Base-by-base conservation (phyloP, 352 stramenopile species). In the Phytopythium chamaehyphon region DNA sequence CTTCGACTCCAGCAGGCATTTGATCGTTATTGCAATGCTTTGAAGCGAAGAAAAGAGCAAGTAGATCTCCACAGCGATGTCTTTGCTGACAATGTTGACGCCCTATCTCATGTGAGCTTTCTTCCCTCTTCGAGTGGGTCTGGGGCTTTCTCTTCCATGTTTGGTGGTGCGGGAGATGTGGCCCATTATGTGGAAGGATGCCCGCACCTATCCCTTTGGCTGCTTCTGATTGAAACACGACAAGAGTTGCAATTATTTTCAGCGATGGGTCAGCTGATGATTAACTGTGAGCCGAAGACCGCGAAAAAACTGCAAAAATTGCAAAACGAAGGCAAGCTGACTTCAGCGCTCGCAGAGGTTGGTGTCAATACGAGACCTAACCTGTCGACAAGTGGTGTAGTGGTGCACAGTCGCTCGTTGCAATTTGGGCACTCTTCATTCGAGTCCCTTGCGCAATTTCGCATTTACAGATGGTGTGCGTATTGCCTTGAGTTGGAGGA, bases 301-400 rank as follows among this genome's bases (percentile, higher is more conserved):
- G 90, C 86, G 66, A 85, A 82, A 31, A 90, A 89, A 47, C 40
- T 93, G 26, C 77, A 89, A 42, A 93, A 90, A 48, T 79, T 89
- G 60, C 84, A 76, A 46, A 72, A 66, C 0, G 66, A 88, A 22
- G 71, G 80, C 3, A 86, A 74, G 50, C 40, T 93, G 21, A 57
- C 67, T 14, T 9, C 65, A 1, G 76, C 81, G 28, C 62, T 93
- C 3, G 50, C 39, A 31, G 53, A 69, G 14, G 35, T 73, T 9
- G 48, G 65, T 40, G n/a, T 73, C 19, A 66, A 67, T 40, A 70
- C 64, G 2, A n/a, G 40, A 5, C 58, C 58, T 9, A 23, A 36
- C 4, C 36, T 44, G 11, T 55, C 51, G 1, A 31, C 46, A 24
- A 42, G 16, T 43, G 51, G 47, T 5, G 69, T 47, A 14, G 37